phyloP scores from a whole-genome alignment of 1,284 basidiomycete species.

The Violaceomyces palustris region DNA sequence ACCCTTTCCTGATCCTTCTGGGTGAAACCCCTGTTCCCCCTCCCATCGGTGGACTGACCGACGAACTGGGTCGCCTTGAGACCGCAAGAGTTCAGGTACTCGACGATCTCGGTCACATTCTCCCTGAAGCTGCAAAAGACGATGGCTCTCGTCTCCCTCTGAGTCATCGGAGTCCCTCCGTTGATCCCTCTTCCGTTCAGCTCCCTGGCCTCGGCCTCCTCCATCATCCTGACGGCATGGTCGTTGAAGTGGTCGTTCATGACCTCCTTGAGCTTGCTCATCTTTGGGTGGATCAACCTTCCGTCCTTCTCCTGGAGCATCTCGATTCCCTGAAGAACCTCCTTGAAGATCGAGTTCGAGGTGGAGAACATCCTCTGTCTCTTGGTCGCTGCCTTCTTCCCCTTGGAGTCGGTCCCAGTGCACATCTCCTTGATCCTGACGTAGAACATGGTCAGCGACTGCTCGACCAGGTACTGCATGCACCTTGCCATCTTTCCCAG shows the following conservation, averaged over 20 bases:
- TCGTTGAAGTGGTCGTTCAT: constrained; percentile 39
- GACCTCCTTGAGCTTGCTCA: constrained; percentile 64
- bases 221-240: constrained; percentile 55
- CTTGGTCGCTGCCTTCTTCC: constrained; percentile 48
- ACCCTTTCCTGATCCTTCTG: constrained; percentile 90
- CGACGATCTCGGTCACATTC: constrained; percentile 84
- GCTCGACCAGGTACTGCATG: constrained; percentile 61
- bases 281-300: constrained; percentile 79
- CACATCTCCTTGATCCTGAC: constrained; percentile 52
- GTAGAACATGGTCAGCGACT: constrained; percentile 58
- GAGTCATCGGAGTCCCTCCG: constrained; percentile 28
- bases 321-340: constrained; percentile 65
- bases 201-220: constrained; percentile 63
- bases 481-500: constrained; percentile 38
- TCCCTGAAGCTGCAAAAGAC: constrained; percentile 87
- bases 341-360: constrained; percentile 62
- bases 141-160: constrained; percentile 72
- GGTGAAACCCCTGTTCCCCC: constrained; percentile 77
- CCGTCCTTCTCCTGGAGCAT: constrained; percentile 54
- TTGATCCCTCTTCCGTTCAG: constrained; percentile 41
- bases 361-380: constrained; percentile 53
- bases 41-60: constrained; percentile 81
- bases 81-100: constrained; percentile 57
- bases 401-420: constrained; percentile 44
- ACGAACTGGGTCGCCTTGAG: constrained; percentile 74